Percentiles rank a stretch among this genome's conserved stretches.
Evolutionary conservation across 495 filamentous ascomycete genomes (phyloP).

Genomic region (Hyaloscypha bicolor): DNA sequence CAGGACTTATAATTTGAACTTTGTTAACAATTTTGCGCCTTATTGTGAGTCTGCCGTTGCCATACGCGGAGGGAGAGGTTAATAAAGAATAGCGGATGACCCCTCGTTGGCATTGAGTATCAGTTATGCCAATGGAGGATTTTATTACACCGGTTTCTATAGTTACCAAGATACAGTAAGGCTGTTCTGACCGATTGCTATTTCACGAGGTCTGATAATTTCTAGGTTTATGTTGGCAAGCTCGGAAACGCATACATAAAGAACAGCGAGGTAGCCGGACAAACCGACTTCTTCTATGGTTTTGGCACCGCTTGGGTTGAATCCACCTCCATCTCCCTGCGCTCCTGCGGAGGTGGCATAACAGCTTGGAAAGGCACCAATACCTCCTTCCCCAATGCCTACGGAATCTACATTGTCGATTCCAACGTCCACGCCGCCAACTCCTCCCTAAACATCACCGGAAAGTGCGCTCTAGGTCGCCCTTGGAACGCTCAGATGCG

Average conservation of each 20-base stretch:
- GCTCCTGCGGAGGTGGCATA: conserved; percentile 61
- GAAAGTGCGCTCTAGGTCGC: conserved; percentile 57
- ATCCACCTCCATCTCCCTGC: conserved; percentile 46
- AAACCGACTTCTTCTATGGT: conserved; percentile 61
- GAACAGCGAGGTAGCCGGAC: conserved; percentile 53
- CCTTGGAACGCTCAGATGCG: conserved; percentile 60
- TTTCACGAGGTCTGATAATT: conserved; percentile 1
- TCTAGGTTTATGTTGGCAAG: conserved; percentile 60
- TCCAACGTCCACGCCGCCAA: conserved; percentile 53
- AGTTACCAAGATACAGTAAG: conserved; percentile 61
- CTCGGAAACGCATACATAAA: conserved; percentile 61
- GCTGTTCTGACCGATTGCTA: conserved; percentile 3
- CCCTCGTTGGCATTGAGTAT: conserved; percentile 58
- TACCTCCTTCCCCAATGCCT: conserved; percentile 62
- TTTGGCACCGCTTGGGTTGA: conserved; percentile 56
- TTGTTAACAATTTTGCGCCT: conserved; percentile 56
- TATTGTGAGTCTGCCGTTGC: conserved; percentile 40
- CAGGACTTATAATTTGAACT: conserved; percentile 61
- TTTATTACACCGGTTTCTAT: conserved; percentile 60
- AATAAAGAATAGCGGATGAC: conserved; percentile 32
- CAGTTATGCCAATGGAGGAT: conserved; percentile 58
- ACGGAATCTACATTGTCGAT: conserved; percentile 61
- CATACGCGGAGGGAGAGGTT: background rate
- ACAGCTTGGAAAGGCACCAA: conserved; percentile 69
- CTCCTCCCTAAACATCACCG: conserved; percentile 47